Base-by-base conservation (phyloP, 2,329 filamentous ascomycete genomes). In the Neonectria hederae region DNA sequence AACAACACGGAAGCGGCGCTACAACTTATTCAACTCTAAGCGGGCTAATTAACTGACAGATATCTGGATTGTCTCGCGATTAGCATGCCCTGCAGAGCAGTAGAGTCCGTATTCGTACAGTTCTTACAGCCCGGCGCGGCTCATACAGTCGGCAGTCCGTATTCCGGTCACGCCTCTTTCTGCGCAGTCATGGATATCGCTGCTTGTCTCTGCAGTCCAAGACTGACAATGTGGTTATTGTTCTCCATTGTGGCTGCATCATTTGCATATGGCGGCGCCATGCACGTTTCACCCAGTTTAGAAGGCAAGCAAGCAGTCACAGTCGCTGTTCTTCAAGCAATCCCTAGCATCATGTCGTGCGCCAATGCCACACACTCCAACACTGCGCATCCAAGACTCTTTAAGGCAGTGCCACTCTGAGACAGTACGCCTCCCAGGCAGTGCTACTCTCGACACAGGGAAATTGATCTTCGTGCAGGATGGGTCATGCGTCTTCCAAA, bases 271-370 rank as follows among this genome's bases (percentile, higher is more conserved):
- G 54, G 58, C 58, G 55, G 53, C 60, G 1, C 7, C 17, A 73
- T 73, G 69, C 64, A 69, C 69, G 66, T 73, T 69, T 66, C 59
- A 68, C 67, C 53, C 30, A 48, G 46, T 65, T 64, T 28, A 65
- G 59, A 54, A 46, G 57, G 56, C 17, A 26, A 14, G 32, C 46
- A 60, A 54, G 60, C 48, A 62, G 45, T 55, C 55, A 55, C 51
- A 51, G 19, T 51, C 21, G 26, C 38, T 38, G 22, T 30, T 40
- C 22, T 4, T 54, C 30, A 32, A 49, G 40, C 21, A 53, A 40
- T 59, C 54, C 59, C 54, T 32, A 42, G 38, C 49, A 52, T 40
- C 46, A 38, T 61, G 35, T 45, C 58, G 30, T 57, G 56, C 48
- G 58, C 28, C 57, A 55, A 53, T 70, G 55, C 56, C 61, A 72